Percentiles rank a stretch among this genome's conserved stretches.
Conservation (phyloP, 1,139 yeast genomes). For the Magnusiomyces magnusii region DNA sequence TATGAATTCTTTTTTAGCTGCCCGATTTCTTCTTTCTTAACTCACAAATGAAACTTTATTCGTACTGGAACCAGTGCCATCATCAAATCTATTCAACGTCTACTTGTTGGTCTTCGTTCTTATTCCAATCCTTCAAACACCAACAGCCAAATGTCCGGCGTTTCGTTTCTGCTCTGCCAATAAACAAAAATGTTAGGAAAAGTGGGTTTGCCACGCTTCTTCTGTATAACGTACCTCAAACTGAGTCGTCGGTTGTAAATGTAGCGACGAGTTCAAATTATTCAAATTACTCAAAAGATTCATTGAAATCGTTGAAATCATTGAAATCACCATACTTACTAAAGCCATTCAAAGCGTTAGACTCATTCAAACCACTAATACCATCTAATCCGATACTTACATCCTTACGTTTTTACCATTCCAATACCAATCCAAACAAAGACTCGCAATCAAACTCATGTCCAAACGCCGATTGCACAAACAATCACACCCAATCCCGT, state of each 20-base stretch:
- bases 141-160: conserved; percentile 5
- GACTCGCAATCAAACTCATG: neutral
- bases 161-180: conserved; percentile 2
- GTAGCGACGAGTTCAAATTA: conserved; percentile 1
- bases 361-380: neutral
- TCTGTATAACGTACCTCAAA: conserved; percentile 5
- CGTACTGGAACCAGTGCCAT: neutral
- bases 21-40: neutral
- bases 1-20: neutral
- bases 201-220: conserved; percentile 13
- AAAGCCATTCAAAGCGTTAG: neutral
- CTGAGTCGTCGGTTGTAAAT: conserved; percentile 5
- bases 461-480: neutral
- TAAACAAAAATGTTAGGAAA: conserved; percentile 6
- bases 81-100: neutral
- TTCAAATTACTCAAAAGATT: neutral
- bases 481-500: neutral
- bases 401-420: neutral
- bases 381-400: neutral
- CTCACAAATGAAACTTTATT: neutral
- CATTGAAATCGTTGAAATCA: neutral
- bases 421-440: neutral
- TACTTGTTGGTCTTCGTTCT: neutral
- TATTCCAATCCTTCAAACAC: neutral
- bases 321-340: neutral